Evolutionary conservation across 345 rosid genomes (phyloP), one percentile per base, ranked within the genome.

Genomic region (Pugionium dolabratum): DNA sequence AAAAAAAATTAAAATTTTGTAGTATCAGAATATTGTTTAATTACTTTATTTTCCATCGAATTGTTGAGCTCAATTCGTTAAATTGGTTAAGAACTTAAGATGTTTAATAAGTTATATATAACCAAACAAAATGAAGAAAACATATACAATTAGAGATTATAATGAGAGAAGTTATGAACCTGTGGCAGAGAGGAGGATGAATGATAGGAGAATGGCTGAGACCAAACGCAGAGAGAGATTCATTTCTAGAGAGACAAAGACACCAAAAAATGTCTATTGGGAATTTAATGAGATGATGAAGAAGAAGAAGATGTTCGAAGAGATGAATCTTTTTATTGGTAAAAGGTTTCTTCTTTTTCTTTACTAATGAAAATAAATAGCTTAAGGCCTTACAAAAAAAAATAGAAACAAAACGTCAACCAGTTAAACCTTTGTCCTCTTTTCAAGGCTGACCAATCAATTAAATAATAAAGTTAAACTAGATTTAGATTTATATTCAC

Each of bases 161-260:
- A 31, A 29, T 41, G 45, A 50, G 62, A 70, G 30, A 32, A 39
- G 30, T 44, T 30, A 47, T 39, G 66, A 65, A 72, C 71, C 76
- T 72, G 66, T 30, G 36, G 61, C 60, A 44, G 65, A 32, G 71
- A 72, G 60, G 41, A 72, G 64, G 55, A 72, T 65, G 66, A 51
- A 29, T 9, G 61, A 42, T 55, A 72, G 48, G 61, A 72, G 54
- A 65, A 59, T n/a, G 47, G 55, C 11, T 50, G 76, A 65, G 54
- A 65, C 45, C 36, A 72, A 58, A 65, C 76, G 76, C n/a, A 65
- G 35, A 42, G 69, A 70, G 51, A 65, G 46, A 34, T 65, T 65
- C 76, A 72, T 72, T 40, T 71, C 47, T 11, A 33, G 35, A 56
- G 55, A 67, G 41, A 43, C 25, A 9, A 34, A 61, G 54, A 33